Conservation (phyloP, 331 rosid species). For the Spiraea crenata region DNA sequence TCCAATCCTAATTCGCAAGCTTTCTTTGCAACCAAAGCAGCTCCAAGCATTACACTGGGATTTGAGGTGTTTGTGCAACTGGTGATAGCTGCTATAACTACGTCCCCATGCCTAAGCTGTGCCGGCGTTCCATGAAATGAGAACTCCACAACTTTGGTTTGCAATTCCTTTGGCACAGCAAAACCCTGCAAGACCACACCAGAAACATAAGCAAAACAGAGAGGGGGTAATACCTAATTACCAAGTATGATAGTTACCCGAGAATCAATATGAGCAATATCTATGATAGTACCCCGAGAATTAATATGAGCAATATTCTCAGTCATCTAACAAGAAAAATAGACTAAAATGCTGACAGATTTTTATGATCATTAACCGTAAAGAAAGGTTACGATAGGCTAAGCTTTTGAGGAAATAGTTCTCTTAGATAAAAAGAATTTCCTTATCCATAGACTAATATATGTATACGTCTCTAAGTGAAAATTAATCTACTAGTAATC, state of each 20-base stretch:
- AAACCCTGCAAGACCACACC: slow-evolving; percentile 59
- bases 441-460: not conserved
- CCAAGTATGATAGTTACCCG: not conserved
- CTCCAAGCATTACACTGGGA: slow-evolving; percentile 94
- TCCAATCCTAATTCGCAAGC: slow-evolving; percentile 86
- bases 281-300: too few relatives aligned
- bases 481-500: not conserved
- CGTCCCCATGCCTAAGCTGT: slow-evolving; percentile 82
- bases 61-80: slow-evolving; percentile 92
- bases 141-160: slow-evolving; percentile 56
- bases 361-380: not conserved
- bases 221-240: not conserved
- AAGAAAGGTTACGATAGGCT: not conserved
- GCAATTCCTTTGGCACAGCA: slow-evolving; percentile 71
- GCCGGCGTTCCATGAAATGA: slow-evolving; percentile 52
- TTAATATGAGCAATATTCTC: not conserved
- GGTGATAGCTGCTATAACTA: slow-evolving; percentile 87
- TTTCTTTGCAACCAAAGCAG: slow-evolving; percentile 94
- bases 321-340: not conserved
- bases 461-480: not conserved
- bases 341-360: not conserved
- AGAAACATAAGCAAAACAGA: slow-evolving; percentile 32
- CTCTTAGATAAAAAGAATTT: not conserved
- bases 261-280: not conserved
- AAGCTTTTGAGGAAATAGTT: not conserved